Base-by-base conservation (phyloP, 257 asterid genomes). In the Eucommia ulmoides region DNA sequence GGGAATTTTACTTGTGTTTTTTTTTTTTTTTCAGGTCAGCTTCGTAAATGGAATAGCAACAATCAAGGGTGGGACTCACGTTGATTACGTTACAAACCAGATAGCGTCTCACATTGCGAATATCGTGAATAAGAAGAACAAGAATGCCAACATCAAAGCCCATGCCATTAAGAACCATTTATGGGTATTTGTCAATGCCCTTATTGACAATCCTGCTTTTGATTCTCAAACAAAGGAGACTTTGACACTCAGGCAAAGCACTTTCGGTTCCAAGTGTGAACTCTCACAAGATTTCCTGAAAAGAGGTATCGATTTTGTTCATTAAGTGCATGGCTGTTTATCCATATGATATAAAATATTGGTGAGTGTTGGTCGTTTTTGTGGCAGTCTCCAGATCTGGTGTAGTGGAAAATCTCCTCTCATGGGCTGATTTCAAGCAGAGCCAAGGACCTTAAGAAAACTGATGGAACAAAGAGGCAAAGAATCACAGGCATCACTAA, bases 171-270 rank as follows among this genome's bases (percentile, higher is more conserved):
- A 79, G 68, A 91, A 69, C 63, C 94, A 86, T 72, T 58, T 91
- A 51, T 91, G 96, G 97, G 88, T 91, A 20, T 91, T 91, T 72
- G 99, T 91, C 71, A 91, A 86, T 74, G 86, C 95, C 20, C 99
- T 91, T 20, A 86, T 91, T 71, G 95, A 83, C 86, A 91, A 91
- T 62, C 96, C 96, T 20, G 96, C 99, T 29, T 89, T 89, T 70
- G 98, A 89, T 76, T 89, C 96, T 47, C 99, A 91, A 81, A 86
- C 99, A 19, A 91, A 91, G 67, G 99, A 91, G 70, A 86, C 95
- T 8, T 74, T 91, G 65, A 91, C 99, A 33, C 85, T 91, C 42
- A 82, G 93, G 22, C 77, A 91, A 25, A 64, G 80, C 68, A 86
- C 92, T 69, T 91, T 91, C 53, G 99, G 99, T 42, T 81, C 97